Conservation (phyloP, 179 eudicot genomes). For the Corrigiola litoralis region DNA sequence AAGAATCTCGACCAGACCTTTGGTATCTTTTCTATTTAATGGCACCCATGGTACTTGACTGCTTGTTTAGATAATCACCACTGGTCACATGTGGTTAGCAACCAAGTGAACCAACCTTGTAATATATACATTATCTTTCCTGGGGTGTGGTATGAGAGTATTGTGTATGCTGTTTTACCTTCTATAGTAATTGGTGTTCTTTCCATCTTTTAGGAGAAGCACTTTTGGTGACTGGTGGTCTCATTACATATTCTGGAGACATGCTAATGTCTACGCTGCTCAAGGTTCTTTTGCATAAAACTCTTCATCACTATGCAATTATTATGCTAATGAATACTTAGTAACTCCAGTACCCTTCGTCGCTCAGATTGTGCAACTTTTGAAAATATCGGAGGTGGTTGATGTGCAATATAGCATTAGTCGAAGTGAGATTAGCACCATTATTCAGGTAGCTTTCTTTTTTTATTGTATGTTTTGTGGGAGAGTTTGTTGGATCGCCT, state of each 20-base stretch:
- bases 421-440: slow-evolving; percentile 80
- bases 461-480: not conserved
- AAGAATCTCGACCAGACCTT: too few relatives aligned
- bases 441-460: slow-evolving; percentile 57
- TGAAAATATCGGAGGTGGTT: slow-evolving; percentile 27
- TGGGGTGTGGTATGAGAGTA: too few relatives aligned
- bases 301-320: slow-evolving; percentile 1
- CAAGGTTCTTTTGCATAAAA: slow-evolving; percentile 50
- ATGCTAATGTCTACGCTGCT: slow-evolving; percentile 57
- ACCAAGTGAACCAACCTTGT: too few relatives aligned
- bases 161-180: too few relatives aligned
- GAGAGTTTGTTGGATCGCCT: not conserved
- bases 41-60: too few relatives aligned
- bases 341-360: slow-evolving; percentile 7
- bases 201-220: slow-evolving; percentile 67
- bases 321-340: slow-evolving; percentile 4
- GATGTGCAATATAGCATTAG: slow-evolving; percentile 31
- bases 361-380: slow-evolving; percentile 35
- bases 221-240: slow-evolving; percentile 78
- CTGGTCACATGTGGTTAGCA: too few relatives aligned
- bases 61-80: too few relatives aligned
- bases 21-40: too few relatives aligned
- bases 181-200: too few relatives aligned
- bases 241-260: slow-evolving; percentile 79
- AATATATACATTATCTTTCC: too few relatives aligned